Evolutionary conservation across 495 filamentous ascomycete species (phyloP).

Genomic region (Lasiosphaeria hispida): DNA sequence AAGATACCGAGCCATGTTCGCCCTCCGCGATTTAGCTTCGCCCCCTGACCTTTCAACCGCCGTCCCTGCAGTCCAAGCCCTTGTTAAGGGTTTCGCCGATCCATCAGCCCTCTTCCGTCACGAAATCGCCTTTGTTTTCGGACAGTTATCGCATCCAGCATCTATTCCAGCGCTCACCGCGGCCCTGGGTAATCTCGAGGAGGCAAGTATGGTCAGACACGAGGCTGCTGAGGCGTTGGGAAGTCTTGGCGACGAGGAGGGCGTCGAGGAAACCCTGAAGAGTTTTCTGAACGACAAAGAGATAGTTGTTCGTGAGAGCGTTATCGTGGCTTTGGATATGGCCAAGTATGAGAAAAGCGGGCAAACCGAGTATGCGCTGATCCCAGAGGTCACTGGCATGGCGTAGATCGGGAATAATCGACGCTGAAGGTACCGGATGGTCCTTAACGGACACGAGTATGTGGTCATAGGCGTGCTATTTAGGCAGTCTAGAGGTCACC

Average conservation of each 20-base stretch:
- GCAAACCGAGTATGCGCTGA: constrained; percentile 83
- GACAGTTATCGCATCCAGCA: constrained; percentile 92
- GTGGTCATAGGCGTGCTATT: neutral
- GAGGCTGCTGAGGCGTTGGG: constrained; percentile 98
- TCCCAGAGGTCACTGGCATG: constrained; percentile 57
- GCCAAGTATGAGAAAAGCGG: constrained; percentile 92
- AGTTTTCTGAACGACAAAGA: constrained; percentile 86
- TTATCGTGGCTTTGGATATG: constrained; percentile 96
- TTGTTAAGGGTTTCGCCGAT: constrained; percentile 85
- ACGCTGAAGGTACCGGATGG: no score
- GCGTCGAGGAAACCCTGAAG: constrained; percentile 81
- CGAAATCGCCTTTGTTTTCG: constrained; percentile 97
- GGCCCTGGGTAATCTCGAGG: constrained; percentile 71
- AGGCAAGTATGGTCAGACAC: constrained; percentile 94
- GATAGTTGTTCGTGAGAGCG: constrained; percentile 89
- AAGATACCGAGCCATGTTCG: constrained; percentile 97
- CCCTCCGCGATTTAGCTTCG: constrained; percentile 86
- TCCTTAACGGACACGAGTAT: no score
- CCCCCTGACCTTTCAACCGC: constrained; percentile 88
- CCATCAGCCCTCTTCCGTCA: constrained; percentile 93
- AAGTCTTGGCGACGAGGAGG: constrained; percentile 88
- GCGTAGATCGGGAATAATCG: constrained; percentile 12
- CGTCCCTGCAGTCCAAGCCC: constrained; percentile 73
- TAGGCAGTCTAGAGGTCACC: neutral
- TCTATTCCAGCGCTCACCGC: constrained; percentile 84